Evolutionary conservation across 345 rosid genomes (phyloP).

Genomic region (Excoecaria cochinchinensis): DNA sequence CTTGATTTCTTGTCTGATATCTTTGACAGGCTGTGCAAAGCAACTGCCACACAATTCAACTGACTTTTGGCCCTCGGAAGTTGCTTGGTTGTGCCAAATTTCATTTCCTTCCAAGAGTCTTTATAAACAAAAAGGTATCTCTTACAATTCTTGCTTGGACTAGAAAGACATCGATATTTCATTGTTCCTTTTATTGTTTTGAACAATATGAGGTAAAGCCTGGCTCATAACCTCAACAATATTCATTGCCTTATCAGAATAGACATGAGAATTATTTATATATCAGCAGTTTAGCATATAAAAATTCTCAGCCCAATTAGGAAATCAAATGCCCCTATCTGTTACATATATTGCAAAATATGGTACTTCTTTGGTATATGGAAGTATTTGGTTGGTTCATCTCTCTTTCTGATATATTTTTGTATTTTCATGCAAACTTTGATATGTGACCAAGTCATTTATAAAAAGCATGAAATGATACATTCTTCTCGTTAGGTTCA

Average conservation of each 20-base stretch:
- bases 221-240: not conserved
- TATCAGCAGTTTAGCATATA: not conserved
- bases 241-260: not conserved
- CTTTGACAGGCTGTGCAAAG: slow-evolving; percentile 34
- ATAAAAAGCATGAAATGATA: not conserved
- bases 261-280: not conserved
- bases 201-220: not conserved
- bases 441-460: not conserved
- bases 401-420: not conserved
- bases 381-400: not conserved
- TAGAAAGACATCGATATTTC: not conserved
- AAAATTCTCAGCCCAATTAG: not conserved
- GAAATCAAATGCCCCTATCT: not conserved
- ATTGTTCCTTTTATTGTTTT: not conserved
- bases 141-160: slow-evolving; percentile 2
- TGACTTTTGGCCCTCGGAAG: slow-evolving; percentile 19
- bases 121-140: slow-evolving; percentile 32
- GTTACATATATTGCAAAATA: not conserved
- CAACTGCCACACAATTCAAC: slow-evolving; percentile 9
- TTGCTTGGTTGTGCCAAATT: slow-evolving; percentile 19
- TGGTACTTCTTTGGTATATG: not conserved
- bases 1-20: not conserved
- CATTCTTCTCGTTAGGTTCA: slow-evolving; percentile 25
- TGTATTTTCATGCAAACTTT: not conserved
- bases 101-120: slow-evolving; percentile 24